phyloP scores from a whole-genome alignment of 129 eudicot species.

The Flaveria brownii region DNA sequence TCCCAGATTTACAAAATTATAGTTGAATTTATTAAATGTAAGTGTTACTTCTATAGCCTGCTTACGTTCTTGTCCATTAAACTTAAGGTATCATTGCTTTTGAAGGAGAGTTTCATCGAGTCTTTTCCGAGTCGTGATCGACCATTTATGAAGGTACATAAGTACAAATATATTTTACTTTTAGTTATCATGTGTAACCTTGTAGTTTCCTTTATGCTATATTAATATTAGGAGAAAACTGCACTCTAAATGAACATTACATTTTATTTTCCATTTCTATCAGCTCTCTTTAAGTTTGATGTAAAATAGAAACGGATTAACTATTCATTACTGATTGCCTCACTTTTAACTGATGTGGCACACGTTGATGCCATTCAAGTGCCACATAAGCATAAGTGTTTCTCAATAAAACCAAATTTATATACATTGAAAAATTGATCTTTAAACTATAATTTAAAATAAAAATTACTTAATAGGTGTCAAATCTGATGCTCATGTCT shows the following conservation, averaged over 20 bases:
- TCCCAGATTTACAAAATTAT: slow-evolving; percentile 17
- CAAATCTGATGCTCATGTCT: neutral
- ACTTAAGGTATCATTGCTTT: slow-evolving; percentile 82
- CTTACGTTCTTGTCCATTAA: slow-evolving; percentile 3
- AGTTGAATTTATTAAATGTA: neutral
- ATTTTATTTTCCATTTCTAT: neutral
- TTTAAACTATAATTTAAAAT: too few species aligned
- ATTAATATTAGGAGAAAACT: neutral
- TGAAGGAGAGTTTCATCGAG: slow-evolving; percentile 97
- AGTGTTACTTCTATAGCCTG: slow-evolving; percentile 6
- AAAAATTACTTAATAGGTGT: neutral
- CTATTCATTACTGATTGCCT: neutral
- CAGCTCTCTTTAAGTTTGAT: neutral
- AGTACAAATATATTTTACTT: neutral
- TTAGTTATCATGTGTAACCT: neutral
- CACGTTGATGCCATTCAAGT: neutral
- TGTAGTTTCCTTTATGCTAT: neutral
- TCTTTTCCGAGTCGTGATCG: slow-evolving; percentile 90
- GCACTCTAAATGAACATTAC: neutral
- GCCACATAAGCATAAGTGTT: neutral
- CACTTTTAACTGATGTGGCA: neutral
- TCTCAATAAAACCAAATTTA: neutral
- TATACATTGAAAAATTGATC: neutral
- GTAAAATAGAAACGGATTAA: neutral
- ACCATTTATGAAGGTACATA: slow-evolving; percentile 88